These are phyloP conservation scores for Pythium rhizo-oryzae DNA, from an alignment of 352 stramenopile species.

Conservation along the genomic window DNA sequence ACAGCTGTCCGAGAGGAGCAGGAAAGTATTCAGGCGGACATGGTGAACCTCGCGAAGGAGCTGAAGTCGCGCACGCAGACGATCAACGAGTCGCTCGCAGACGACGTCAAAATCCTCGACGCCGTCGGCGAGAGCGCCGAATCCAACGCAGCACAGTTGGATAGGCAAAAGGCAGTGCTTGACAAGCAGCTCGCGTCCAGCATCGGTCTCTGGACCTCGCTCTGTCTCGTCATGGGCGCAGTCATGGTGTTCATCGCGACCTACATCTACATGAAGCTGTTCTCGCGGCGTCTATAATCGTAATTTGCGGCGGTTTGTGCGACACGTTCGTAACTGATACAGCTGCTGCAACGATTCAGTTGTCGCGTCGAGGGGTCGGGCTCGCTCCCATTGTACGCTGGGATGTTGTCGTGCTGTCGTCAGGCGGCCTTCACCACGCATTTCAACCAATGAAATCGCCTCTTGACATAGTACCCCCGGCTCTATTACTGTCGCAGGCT, in stretches of 20 bases:
- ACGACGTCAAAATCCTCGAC: constrained; percentile 79
- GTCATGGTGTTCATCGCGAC: constrained; percentile 66
- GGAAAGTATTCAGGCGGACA: constrained; percentile 73
- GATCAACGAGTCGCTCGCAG: constrained; percentile 70
- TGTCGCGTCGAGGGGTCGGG: constrained; percentile 9
- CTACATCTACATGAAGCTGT: constrained; percentile 85
- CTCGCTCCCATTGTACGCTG: not conserved
- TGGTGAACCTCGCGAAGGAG: constrained; percentile 69
- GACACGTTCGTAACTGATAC: constrained; percentile 14
- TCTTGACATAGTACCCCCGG: constrained; percentile 11
- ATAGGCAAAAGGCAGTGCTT: constrained; percentile 62
- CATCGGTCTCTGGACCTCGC: constrained; percentile 76
- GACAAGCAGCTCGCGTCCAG: constrained; percentile 68
- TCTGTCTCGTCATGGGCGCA: constrained; percentile 64
- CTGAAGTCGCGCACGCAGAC: constrained; percentile 76
- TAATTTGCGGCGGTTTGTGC: not conserved
- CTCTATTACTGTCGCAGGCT: constrained; percentile 16
- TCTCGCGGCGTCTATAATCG: constrained; percentile 41
- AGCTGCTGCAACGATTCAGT: constrained; percentile 7
- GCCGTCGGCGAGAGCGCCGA: constrained; percentile 72
- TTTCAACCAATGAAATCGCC: constrained; percentile 18
- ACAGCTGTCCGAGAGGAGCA: constrained; percentile 59
- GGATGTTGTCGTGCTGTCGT: constrained; percentile 19
- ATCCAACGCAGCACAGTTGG: constrained; percentile 59
- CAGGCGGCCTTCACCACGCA: not conserved